Evolutionary conservation across 345 rosid genomes (phyloP).

Genomic region (Euphorbia pulcherrima): DNA sequence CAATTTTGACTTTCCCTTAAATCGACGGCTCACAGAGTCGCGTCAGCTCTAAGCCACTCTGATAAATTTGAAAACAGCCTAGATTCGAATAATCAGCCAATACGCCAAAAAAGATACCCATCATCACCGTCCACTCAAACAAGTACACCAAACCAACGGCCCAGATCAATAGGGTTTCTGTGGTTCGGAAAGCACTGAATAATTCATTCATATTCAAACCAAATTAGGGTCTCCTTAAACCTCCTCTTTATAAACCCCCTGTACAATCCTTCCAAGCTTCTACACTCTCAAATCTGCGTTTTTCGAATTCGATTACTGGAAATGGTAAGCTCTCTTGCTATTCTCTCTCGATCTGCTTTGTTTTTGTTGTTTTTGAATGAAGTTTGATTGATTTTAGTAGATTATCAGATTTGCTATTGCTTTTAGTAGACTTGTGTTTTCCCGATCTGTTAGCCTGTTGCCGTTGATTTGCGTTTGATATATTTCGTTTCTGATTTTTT

Average conservation of each 20-base stretch:
- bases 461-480: too few relatives aligned
- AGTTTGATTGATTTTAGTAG: not conserved
- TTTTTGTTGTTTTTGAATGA: not conserved
- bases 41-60: slow-evolving; percentile 13
- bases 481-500: not conserved
- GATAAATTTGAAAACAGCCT: slow-evolving; percentile 1
- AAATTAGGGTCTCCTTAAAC: slow-evolving; percentile 21
- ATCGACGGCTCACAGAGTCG: slow-evolving; percentile 14
- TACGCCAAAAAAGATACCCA: not conserved
- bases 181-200: not conserved
- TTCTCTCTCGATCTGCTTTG: not conserved
- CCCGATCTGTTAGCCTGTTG: not conserved
- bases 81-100: not conserved
- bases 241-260: slow-evolving; percentile 22
- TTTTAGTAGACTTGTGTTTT: not conserved
- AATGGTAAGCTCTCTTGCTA: slow-evolving; percentile 7
- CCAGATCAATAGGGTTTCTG: not conserved
- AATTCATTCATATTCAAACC: not conserved
- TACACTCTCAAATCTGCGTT: not conserved
- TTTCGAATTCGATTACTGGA: not conserved
- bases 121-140: not conserved
- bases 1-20: not conserved
- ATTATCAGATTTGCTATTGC: not conserved
- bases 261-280: not conserved
- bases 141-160: not conserved